Conservation (phyloP, 83 land plant genomes). For the Larix sibirica region DNA sequence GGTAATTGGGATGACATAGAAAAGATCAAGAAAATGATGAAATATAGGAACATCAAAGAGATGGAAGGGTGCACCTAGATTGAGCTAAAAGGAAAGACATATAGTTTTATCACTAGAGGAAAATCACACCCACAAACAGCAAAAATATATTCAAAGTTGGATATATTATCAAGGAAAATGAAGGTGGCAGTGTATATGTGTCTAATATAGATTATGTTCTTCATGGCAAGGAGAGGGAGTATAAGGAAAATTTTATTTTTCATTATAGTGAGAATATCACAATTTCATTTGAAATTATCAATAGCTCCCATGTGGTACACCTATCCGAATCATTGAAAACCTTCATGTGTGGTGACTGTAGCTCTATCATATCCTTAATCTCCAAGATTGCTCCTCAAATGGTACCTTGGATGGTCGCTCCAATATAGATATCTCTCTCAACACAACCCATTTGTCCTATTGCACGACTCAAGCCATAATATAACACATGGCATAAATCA, state of each 20-base stretch:
- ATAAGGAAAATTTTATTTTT: background rate
- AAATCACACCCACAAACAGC: slow-evolving; percentile 18
- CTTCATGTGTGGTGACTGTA: no score
- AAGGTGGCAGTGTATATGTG: slow-evolving; percentile 26
- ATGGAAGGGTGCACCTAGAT: slow-evolving; percentile 40
- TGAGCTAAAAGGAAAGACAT: slow-evolving; percentile 22
- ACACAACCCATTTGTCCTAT: no score
- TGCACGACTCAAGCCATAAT: no score
- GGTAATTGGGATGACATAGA: slow-evolving; percentile 28
- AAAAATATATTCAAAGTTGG: background rate
- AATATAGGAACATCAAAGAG: slow-evolving; percentile 23
- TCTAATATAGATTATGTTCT: slow-evolving; percentile 20
- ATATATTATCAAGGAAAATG: slow-evolving; percentile 19
- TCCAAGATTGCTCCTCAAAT: no score
- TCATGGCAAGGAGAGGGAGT: slow-evolving; percentile 19
- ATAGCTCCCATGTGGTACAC: no score
- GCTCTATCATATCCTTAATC: no score
- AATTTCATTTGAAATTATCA: no score
- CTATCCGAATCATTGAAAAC: no score
- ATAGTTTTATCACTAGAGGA: slow-evolving; percentile 21
- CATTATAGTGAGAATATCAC: no score
- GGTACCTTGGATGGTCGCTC: no score
- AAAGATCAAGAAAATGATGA: slow-evolving; percentile 29
- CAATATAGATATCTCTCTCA: no score
- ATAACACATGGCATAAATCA: no score